Base-by-base conservation (phyloP, 306 rosid species). In the Vigna hirtella region DNA sequence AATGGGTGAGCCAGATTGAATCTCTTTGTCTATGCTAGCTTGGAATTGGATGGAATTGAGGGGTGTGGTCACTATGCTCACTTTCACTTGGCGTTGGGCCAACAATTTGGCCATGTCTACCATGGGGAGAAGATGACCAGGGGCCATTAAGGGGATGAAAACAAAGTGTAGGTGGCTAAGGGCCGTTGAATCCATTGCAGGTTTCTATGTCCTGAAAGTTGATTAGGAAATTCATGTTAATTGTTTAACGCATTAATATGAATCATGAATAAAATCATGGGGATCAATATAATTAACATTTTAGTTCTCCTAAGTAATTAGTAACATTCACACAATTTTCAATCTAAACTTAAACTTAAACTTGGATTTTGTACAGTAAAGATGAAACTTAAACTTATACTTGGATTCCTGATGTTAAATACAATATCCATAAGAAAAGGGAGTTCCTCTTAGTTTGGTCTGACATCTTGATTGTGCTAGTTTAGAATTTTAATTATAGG, bases 51-150 rank as follows among this genome's bases (percentile, higher is more conserved):
- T 49, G 45, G 92, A 90, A 36, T 88, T 90, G 65, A 58, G 73
- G 4, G 91, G 88, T 57, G 96, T 88, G 4, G 91, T 90, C 69
- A 90, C 71, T 55, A 90, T 38, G 45, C 83, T 90, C 1, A 86
- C 91, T 20, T 70, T 59, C 48, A 85, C 85, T 4, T 87, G 86
- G 13, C 74, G 89, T 59, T 70, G 78, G 10, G 89, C 87, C 0
- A 90, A 73, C 10, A 88, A 81, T 24, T 73, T 83, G 48, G 92
- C 92, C 76, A 88, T 83, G 82, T 90, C 95, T 14, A 88, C 82
- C 91, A 88, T 66, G 9, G 95, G 95, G 16, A 90, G 85, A 86
- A 88, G 85, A 42, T 90, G 95, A 72, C 95, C 95, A 45, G 88
- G 92, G 49, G 90, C 91, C 91, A 88, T 56, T 22, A 56, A 22